Evolutionary conservation across 306 rosid species (phyloP).

Genomic region (Trichosanthes truncata): DNA sequence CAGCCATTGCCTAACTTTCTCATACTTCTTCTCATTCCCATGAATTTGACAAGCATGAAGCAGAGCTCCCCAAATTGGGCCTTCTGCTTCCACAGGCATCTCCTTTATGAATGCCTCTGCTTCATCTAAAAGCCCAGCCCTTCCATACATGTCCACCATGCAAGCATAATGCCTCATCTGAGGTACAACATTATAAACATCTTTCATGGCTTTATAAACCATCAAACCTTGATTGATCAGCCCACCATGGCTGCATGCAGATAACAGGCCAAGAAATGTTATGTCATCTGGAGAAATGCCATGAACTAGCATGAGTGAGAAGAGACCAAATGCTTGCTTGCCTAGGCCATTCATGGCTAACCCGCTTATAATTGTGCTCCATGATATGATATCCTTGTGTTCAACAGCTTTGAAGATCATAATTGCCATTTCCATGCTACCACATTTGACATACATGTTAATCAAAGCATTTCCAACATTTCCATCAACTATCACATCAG

Average conservation of each 20-base stretch:
- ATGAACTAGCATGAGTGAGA: conserved; percentile 55
- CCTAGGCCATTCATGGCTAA: conserved; percentile 68
- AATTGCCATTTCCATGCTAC: conserved; percentile 36
- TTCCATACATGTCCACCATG: conserved; percentile 36
- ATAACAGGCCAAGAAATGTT: conserved; percentile 51
- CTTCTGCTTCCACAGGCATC: conserved; percentile 27
- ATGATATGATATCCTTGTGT: conserved; percentile 52
- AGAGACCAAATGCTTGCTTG: conserved; percentile 34
- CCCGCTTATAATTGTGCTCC: conserved; percentile 65
- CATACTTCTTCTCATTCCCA: conserved; percentile 46
- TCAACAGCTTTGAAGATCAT: conserved; percentile 27
- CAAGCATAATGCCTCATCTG: conserved; percentile 23
- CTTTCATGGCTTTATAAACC: conserved; percentile 53
- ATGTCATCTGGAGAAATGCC: conserved; percentile 62
- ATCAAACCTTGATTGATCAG: conserved; percentile 26
- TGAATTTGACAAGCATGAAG: conserved; percentile 59
- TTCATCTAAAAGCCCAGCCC: conserved; percentile 49
- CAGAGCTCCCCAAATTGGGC: conserved; percentile 61
- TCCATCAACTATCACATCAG: conserved; percentile 29
- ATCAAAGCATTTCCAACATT: conserved; percentile 64
- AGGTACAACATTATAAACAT: conserved; percentile 26
- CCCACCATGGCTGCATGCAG: conserved; percentile 63
- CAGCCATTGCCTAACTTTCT: conserved; percentile 34
- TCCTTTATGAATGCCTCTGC: conserved; percentile 41
- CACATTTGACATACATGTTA: conserved; percentile 71